Evolutionary conservation across 164 flowering plant genomes (phyloP).

Genomic region (Litsea cubeba): DNA sequence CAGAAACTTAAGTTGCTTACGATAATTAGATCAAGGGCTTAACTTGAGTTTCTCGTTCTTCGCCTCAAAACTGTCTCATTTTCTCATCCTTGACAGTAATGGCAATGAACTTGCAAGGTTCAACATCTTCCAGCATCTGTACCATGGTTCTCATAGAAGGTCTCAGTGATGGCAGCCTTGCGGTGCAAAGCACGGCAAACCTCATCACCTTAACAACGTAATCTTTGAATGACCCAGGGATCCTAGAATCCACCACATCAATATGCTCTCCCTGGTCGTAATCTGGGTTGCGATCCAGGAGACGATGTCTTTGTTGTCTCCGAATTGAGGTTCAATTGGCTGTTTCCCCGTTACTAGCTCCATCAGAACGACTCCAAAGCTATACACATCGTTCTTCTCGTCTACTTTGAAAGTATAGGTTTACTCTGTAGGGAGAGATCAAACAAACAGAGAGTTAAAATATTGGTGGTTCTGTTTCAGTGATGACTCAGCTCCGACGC

Average conservation of each 20-base stretch:
- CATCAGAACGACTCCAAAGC: constrained; percentile 77
- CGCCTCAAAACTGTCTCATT: not conserved
- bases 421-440: constrained; percentile 39
- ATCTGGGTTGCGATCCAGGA: constrained; percentile 39
- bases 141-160: constrained; percentile 81
- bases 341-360: constrained; percentile 64
- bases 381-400: constrained; percentile 72
- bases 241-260: constrained; percentile 41
- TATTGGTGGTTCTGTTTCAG: not conserved
- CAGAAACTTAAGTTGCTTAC: too few relatives aligned
- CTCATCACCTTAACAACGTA: constrained; percentile 53
- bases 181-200: constrained; percentile 52
- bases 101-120: constrained; percentile 20
- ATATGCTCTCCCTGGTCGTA: constrained; percentile 24
- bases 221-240: constrained; percentile 32
- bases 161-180: constrained; percentile 46
- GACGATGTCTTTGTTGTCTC: constrained; percentile 62
- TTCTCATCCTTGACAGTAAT: constrained; percentile 19
- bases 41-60: not conserved
- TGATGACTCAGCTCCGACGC: too few relatives aligned
- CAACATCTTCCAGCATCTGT: constrained; percentile 70
- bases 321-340: constrained; percentile 55
- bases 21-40: not conserved
- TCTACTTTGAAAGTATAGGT: constrained; percentile 53
- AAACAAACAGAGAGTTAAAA: not conserved